These are phyloP conservation scores for Loxodes magnus DNA, from an alignment of 73 alveolate species.

Conservation along the genomic window DNA sequence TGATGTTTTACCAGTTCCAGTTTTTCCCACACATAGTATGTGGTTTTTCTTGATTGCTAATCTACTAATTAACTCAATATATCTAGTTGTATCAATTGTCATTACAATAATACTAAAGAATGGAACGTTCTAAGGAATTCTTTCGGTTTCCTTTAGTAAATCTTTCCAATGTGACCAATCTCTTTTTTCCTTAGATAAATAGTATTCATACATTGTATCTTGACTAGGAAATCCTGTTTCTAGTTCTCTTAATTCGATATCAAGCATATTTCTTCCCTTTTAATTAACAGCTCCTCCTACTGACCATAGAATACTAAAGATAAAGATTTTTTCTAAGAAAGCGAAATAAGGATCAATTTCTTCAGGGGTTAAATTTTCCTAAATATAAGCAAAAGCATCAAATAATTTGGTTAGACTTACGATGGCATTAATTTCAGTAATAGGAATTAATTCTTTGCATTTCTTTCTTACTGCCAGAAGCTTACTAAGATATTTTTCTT, in stretches of 20 bases:
- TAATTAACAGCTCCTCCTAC: constrained; percentile 91
- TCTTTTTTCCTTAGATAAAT: constrained; percentile 84
- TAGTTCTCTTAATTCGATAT: constrained; percentile 68
- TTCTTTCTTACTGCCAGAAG: constrained; percentile 47
- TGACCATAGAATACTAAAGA: constrained; percentile 84
- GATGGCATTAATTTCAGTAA: constrained; percentile 69
- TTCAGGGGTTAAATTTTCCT: constrained; percentile 29
- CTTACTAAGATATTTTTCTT: neutral
- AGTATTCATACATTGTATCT: constrained; percentile 87
- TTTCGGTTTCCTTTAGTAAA: constrained; percentile 71
- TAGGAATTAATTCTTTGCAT: constrained; percentile 80
- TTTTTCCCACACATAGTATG: constrained; percentile 88
- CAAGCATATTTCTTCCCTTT: constrained; percentile 60
- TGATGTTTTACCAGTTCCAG: constrained; percentile 99
- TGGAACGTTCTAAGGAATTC: constrained; percentile 76
- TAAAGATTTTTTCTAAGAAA: constrained; percentile 76
- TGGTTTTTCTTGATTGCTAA: constrained; percentile 13
- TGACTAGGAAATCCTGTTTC: constrained; percentile 76
- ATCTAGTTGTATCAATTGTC: constrained; percentile 87
- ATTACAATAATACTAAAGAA: constrained; percentile 89
- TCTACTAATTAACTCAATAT: constrained; percentile 40
- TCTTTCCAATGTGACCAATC: constrained; percentile 99
- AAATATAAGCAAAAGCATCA: constrained; percentile 58
- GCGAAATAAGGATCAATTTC: constrained; percentile 30
- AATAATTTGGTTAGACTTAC: constrained; percentile 65